A percentile compares a stretch with the other conserved stretches of the same genome.
phyloP scores from a whole-genome alignment of 805 yeast genomes.

The Suhomyces emberorum region DNA sequence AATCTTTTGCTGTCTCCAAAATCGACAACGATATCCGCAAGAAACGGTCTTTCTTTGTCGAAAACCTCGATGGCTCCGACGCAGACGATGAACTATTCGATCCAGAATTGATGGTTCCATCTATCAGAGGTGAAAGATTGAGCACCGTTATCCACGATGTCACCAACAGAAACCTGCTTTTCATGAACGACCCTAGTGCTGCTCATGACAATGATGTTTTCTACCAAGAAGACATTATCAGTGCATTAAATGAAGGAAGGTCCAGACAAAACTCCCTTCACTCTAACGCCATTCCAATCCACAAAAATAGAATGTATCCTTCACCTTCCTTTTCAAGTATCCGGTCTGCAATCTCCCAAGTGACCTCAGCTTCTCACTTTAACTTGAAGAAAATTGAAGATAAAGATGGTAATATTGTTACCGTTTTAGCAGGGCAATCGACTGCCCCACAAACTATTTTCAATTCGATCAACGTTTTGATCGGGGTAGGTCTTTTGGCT shows the following conservation, averaged over 20 bases:
- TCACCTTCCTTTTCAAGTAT: conserved; percentile 45
- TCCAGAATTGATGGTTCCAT: conserved; percentile 49
- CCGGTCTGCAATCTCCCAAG: conserved; percentile 31
- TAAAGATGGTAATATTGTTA: conserved; percentile 63
- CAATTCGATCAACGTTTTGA: conserved; percentile 71
- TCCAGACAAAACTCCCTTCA: conserved; percentile 28
- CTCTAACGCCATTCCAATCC: conserved; percentile 17
- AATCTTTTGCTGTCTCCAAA: conserved; percentile 21
- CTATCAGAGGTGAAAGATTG: conserved; percentile 59
- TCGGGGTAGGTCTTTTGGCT: conserved; percentile 74
- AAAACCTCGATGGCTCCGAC: conserved; percentile 7
- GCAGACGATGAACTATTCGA: conserved; percentile 45
- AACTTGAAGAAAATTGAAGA: conserved; percentile 64
- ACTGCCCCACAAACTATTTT: conserved; percentile 75
- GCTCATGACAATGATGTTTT: conserved; percentile 32
- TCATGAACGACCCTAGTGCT: conserved; percentile 9
- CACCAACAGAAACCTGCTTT: conserved; percentile 22
- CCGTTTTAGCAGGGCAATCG: conserved; percentile 49
- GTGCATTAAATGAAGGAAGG: conserved; percentile 21
- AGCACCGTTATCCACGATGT: conserved; percentile 51
- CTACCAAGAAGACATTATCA: conserved; percentile 36
- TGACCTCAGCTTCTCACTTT: conserved; percentile 47
- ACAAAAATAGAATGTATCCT: conserved; percentile 22
- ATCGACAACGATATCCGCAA: conserved; percentile 21
- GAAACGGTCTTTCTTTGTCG: conserved; percentile 15